Base-by-base conservation (phyloP, 2,329 filamentous ascomycete species). In the Elsinoe australis region DNA sequence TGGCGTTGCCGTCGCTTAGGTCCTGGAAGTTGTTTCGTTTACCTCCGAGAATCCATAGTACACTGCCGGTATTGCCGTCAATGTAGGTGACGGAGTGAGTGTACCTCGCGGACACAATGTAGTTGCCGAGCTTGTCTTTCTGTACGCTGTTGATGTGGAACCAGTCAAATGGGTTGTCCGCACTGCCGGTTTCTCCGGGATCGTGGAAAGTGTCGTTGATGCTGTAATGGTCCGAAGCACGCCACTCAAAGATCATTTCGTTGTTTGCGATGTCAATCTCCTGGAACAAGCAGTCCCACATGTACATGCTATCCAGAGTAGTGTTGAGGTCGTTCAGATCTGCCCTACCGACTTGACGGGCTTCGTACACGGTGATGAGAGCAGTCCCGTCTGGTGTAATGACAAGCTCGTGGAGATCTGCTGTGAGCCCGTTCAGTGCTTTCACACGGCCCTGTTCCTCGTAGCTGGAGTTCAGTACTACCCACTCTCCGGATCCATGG, bases 81-180 rank as follows among this genome's bases (percentile, higher is more conserved):
- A 80, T 68, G 44, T 68, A 69, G 24, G 64, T 64, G 8, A 78
- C 61, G 14, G 69, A 65, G 55, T 68, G 68, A 44, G 69, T 65
- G 55, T 76, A 68, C 1, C 74, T 70, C 0, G 70, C 66, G 0
- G 74, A 79, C 28, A 80, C 64, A 8, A 79, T 58, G 49, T 74
- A 80, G 54, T 79, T 71, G 3, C 73, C 73, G 0, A 66, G 54
- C 0, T 59, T 54, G 46, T 71, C 69, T 56, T 77, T 76, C 54
- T 76, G 71, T 21, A 79, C 62, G 28, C 72, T 73, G 61, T 78
- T 76, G 60, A 79, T 71, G 58, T 78, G 74, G 57, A 73, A 74
- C 60, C 67, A 75, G 53, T 76, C 74, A 59, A 67, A 76, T 0
- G 70, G 68, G 18, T 71, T 68, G 9, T 67, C 64, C 12, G 66